Evolutionary conservation across 495 filamentous ascomycete genomes (phyloP).

Genomic region (Podospora fimiseda): DNA sequence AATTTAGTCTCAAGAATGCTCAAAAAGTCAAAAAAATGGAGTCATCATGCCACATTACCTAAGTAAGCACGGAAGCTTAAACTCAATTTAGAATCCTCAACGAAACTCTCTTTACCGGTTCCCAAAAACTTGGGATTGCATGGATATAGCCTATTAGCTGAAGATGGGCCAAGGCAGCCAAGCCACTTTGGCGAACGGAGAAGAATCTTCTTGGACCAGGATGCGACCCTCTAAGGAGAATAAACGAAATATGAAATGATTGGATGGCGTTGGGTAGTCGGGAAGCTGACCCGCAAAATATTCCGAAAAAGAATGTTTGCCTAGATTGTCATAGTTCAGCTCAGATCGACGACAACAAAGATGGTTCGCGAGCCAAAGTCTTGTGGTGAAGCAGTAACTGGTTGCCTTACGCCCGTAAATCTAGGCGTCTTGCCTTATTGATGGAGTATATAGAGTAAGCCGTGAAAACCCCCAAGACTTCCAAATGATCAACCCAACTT

Average conservation of each 20-base stretch:
- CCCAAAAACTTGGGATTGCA: background rate
- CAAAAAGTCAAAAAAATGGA: background rate
- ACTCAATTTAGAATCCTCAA: slow-evolving; percentile 6
- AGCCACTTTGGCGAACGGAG: background rate
- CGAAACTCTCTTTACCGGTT: background rate
- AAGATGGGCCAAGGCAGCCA: background rate
- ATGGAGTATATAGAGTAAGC: too few relatives aligned
- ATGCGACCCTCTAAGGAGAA: background rate
- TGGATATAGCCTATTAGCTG: slow-evolving; percentile 7
- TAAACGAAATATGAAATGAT: background rate
- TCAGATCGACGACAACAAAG: too few relatives aligned
- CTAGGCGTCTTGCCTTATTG: too few relatives aligned
- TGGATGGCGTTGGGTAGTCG: too few relatives aligned
- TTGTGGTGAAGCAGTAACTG: too few relatives aligned
- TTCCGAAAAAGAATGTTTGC: too few relatives aligned
- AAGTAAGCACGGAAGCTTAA: slow-evolving; percentile 7
- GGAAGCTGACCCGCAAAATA: too few relatives aligned
- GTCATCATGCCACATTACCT: slow-evolving; percentile 1
- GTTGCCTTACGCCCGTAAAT: too few relatives aligned
- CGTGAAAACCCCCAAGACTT: too few relatives aligned
- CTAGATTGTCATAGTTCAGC: too few relatives aligned
- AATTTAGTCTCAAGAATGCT: background rate
- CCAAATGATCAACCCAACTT: too few relatives aligned
- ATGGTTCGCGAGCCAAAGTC: too few relatives aligned
- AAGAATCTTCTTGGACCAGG: background rate